phyloP scores from a whole-genome alignment of 768 basidiomycete genomes.

The Xerocomellus amylosporus region DNA sequence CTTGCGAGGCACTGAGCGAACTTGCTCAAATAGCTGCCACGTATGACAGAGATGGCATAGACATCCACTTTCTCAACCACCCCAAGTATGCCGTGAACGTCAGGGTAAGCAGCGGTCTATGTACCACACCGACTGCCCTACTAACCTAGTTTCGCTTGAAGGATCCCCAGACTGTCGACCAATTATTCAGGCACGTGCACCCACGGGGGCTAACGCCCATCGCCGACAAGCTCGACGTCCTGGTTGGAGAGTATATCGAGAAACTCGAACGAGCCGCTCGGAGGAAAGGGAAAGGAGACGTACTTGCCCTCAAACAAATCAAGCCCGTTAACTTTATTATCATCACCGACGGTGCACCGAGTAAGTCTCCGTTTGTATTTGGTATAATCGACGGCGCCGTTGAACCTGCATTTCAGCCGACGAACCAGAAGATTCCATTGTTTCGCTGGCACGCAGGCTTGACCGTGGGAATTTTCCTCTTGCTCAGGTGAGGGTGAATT shows the following conservation, averaged over 20 bases:
- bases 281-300: conserved; percentile 22
- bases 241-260: conserved; percentile 39
- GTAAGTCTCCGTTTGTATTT: conserved; percentile 33
- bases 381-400: too few relatives aligned
- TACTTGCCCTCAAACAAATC: conserved; percentile 30
- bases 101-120: conserved; percentile 31
- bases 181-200: conserved; percentile 42
- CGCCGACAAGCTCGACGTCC: conserved; percentile 37
- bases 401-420: conserved; percentile 40
- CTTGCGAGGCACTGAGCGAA: conserved; percentile 32
- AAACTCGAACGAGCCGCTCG: conserved; percentile 33
- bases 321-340: conserved; percentile 60
- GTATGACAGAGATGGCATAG: conserved; percentile 60
- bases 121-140: neutral
- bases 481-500: conserved; percentile 42
- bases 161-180: conserved; percentile 37
- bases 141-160: conserved; percentile 15
- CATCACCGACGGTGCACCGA: conserved; percentile 62
- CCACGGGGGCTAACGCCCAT: conserved; percentile 49
- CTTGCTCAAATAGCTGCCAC: conserved; percentile 47
- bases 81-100: conserved; percentile 32
- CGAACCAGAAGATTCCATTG: conserved; percentile 49
- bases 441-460: conserved; percentile 45
- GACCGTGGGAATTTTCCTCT: conserved; percentile 51
- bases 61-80: conserved; percentile 59